Conservation (phyloP, 208 protist species). For the Tritrichomonas musculus region DNA sequence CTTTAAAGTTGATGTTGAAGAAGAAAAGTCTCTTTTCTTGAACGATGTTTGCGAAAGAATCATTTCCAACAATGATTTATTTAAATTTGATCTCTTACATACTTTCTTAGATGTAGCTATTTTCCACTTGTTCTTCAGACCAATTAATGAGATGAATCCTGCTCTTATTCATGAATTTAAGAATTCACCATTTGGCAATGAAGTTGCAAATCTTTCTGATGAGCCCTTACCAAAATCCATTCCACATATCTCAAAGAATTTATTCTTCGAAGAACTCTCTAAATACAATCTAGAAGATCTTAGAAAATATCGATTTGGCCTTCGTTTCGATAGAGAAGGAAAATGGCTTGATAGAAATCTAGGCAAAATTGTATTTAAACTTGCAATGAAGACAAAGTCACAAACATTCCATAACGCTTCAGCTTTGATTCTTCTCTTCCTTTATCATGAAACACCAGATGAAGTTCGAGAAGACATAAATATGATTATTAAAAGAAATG, state of each 20-base stretch:
- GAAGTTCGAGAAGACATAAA: background rate
- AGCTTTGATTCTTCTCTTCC: background rate
- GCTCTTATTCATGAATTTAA: background rate
- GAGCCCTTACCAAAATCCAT: too few relatives aligned
- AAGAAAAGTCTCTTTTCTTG: background rate
- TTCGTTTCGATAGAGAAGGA: background rate
- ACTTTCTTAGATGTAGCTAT: background rate
- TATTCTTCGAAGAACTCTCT: background rate
- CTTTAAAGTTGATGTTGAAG: background rate
- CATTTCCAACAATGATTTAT: background rate
- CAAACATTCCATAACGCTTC: background rate
- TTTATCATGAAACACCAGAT: background rate
- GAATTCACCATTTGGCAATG: background rate
- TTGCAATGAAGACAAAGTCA: background rate
- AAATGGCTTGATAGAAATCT: background rate
- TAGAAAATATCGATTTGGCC: background rate
- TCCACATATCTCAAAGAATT: background rate
- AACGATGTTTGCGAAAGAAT: background rate
- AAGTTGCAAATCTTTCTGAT: background rate
- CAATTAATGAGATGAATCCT: background rate
- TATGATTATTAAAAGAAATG: background rate
- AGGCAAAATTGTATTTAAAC: background rate
- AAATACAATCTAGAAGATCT: background rate
- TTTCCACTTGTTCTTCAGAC: background rate
- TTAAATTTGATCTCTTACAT: background rate